A percentile compares a stretch with the other conserved stretches of the same genome.
Evolutionary conservation across 139 green algal species (phyloP).

Genomic region (Yamagishiella unicocca): DNA sequence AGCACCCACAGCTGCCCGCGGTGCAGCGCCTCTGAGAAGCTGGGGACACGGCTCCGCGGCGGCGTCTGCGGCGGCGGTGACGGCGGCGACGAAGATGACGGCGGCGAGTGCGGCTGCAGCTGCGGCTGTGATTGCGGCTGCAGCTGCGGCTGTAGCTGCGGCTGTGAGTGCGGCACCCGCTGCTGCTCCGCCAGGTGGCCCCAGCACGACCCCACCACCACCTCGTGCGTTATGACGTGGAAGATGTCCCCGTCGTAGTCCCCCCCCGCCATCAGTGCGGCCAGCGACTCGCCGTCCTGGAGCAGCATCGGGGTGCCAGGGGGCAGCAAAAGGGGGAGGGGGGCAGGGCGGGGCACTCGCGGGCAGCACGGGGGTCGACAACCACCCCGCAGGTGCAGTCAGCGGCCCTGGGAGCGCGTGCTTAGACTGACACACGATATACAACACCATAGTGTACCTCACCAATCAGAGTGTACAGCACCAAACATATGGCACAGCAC

Average conservation of each 20-base stretch:
- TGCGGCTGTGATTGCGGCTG: background rate
- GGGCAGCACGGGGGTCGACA: too few species aligned
- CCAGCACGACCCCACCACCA: background rate
- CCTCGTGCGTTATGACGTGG: background rate
- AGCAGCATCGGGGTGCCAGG: background rate
- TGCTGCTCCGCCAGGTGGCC: background rate
- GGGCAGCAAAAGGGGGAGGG: background rate
- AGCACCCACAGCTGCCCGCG: conserved; percentile 4
- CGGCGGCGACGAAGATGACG: background rate
- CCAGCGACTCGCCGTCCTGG: conserved; percentile 27
- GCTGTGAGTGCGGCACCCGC: background rate
- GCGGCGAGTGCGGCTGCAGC: background rate
- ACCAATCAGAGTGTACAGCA: too few species aligned
- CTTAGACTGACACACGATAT: too few species aligned
- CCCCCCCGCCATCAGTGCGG: conserved; percentile 3
- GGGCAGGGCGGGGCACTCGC: too few species aligned
- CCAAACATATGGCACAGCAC: too few species aligned
- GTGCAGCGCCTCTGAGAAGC: background rate
- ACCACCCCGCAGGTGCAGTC: too few species aligned
- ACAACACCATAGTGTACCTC: too few species aligned
- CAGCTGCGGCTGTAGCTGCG: background rate
- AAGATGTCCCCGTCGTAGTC: conserved; percentile 30
- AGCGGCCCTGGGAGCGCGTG: too few species aligned
- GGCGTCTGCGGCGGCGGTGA: background rate
- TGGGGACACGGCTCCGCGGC: background rate